phyloP scores from a whole-genome alignment of 192 early-diverging fungal species.

The Gamsiella multidivaricata region DNA sequence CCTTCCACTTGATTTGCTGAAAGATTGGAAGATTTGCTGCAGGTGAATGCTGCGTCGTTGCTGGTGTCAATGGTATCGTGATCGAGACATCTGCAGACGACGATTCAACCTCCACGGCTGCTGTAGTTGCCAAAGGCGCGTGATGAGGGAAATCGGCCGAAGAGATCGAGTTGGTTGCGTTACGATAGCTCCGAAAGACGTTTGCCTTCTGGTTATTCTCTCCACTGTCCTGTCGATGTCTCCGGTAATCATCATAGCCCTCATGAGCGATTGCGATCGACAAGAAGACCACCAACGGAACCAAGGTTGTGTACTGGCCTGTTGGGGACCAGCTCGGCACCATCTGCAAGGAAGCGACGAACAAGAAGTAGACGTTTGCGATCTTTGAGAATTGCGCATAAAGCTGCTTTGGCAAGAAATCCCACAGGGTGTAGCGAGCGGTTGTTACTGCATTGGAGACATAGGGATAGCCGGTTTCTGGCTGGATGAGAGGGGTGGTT shows the following conservation, averaged over 20 bases:
- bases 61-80: slow-evolving; percentile 47
- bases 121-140: slow-evolving; percentile 17
- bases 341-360: slow-evolving; percentile 68
- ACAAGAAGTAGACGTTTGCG: slow-evolving; percentile 77
- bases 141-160: slow-evolving; percentile 35
- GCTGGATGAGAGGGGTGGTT: slow-evolving; percentile 49
- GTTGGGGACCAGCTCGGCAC: slow-evolving; percentile 81
- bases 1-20: slow-evolving; percentile 63
- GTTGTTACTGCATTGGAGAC: slow-evolving; percentile 71
- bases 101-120: slow-evolving; percentile 32
- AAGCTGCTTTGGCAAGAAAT: slow-evolving; percentile 73
- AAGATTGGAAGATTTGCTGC: slow-evolving; percentile 53
- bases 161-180: slow-evolving; percentile 61
- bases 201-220: slow-evolving; percentile 72
- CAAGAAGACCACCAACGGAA: slow-evolving; percentile 80
- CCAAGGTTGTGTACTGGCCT: slow-evolving; percentile 80
- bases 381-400: slow-evolving; percentile 76
- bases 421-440: slow-evolving; percentile 67
- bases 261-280: slow-evolving; percentile 82
- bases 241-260: slow-evolving; percentile 77
- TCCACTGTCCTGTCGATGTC: slow-evolving; percentile 71
- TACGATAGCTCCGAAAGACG: slow-evolving; percentile 64
- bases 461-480: slow-evolving; percentile 58
- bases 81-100: slow-evolving; percentile 33
- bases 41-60: background rate